A percentile compares a stretch with the other conserved stretches of the same genome.
phyloP scores from a whole-genome alignment of 1,284 basidiomycete genomes.

The Papiliotrema terrestris region DNA sequence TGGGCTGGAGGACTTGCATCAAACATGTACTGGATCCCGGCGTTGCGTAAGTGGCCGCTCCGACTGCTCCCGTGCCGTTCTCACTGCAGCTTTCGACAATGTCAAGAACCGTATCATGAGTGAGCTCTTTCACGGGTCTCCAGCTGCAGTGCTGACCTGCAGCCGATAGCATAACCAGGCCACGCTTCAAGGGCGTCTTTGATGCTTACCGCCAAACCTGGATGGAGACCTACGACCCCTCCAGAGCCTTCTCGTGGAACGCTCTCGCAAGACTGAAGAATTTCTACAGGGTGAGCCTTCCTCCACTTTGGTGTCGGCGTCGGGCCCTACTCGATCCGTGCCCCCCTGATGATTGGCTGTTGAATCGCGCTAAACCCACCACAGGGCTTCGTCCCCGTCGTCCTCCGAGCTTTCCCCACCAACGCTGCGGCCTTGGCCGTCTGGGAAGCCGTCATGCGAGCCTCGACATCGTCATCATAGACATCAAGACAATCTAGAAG shows the following conservation, averaged over 20 bases:
- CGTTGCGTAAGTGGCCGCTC: slow-evolving; percentile 33
- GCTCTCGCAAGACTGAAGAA: slow-evolving; percentile 34
- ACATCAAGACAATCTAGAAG: neutral
- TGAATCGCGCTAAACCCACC: too few relatives aligned
- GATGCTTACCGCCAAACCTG: slow-evolving; percentile 42
- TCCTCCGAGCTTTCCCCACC: slow-evolving; percentile 46
- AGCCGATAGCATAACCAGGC: slow-evolving; percentile 42
- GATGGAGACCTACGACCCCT: slow-evolving; percentile 35
- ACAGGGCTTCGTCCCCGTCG: slow-evolving; percentile 48
- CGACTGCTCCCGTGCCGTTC: neutral
- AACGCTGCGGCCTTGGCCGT: slow-evolving; percentile 49
- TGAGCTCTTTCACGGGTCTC: slow-evolving; percentile 6
- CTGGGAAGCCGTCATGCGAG: slow-evolving; percentile 48
- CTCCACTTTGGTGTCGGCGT: neutral
- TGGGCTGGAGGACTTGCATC: slow-evolving; percentile 47
- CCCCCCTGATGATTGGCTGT: too few relatives aligned
- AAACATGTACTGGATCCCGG: slow-evolving; percentile 46
- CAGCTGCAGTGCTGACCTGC: neutral
- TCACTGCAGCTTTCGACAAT: slow-evolving; percentile 38
- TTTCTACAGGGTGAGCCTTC: slow-evolving; percentile 42
- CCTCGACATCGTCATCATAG: slow-evolving; percentile 1
- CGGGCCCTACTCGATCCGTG: too few relatives aligned
- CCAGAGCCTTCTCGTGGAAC: slow-evolving; percentile 32
- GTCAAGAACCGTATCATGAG: slow-evolving; percentile 49
- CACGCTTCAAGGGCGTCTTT: slow-evolving; percentile 36